Conservation (phyloP, 306 rosid species). For the Cucurbita ficifolia region DNA sequence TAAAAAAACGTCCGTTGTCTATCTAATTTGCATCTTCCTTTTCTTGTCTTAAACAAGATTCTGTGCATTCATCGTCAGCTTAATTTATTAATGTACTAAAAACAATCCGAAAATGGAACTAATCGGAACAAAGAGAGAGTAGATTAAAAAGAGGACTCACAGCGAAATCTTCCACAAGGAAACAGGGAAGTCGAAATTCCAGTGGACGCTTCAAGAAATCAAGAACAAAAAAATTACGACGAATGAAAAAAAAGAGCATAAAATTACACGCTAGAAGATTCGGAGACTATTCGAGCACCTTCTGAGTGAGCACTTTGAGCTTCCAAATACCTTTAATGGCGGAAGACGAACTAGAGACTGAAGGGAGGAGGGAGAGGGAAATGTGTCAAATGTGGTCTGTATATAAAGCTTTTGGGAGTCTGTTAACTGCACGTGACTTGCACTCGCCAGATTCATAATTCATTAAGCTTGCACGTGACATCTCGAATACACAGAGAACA, state of each 20-base stretch:
- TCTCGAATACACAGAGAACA: slow-evolving; percentile 33
- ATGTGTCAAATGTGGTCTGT: not conserved
- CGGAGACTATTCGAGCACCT: not conserved
- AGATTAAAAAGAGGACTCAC: not conserved
- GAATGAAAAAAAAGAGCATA: not conserved
- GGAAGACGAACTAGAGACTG: not conserved
- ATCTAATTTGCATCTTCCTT: not conserved
- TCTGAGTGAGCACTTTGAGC: not conserved
- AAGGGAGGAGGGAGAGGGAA: not conserved
- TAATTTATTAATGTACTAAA: not conserved
- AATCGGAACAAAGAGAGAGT: not conserved
- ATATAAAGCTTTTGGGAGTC: not conserved
- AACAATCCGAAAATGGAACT: not conserved
- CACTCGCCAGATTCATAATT: too few species aligned
- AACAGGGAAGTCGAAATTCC: not conserved
- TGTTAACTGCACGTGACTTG: too few species aligned
- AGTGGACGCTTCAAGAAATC: not conserved
- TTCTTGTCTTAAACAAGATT: not conserved
- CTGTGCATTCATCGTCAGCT: not conserved
- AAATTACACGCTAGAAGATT: not conserved
- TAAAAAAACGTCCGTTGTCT: not conserved
- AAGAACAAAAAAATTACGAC: not conserved
- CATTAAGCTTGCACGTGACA: too few species aligned
- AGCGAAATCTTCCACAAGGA: not conserved
- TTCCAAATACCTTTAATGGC: not conserved